phyloP scores from a whole-genome alignment of 2,329 filamentous ascomycete genomes.

The Monilinia aucupariae region DNA sequence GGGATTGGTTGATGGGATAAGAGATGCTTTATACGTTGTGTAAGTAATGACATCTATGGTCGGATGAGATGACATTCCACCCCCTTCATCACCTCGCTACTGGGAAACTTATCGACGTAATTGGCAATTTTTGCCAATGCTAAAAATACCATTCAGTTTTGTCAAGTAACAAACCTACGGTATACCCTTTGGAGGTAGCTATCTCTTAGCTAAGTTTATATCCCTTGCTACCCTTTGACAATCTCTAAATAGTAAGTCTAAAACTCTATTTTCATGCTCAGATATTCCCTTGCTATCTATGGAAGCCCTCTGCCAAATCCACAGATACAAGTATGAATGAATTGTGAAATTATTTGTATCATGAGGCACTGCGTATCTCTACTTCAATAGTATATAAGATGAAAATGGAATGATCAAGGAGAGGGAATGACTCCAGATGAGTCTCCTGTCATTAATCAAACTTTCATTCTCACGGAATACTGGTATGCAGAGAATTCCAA shows the following conservation, averaged over 20 bases:
- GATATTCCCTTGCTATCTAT: background rate
- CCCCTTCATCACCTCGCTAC: constrained; percentile 5
- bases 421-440: background rate
- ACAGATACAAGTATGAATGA: background rate
- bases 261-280: background rate
- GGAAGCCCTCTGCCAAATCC: too few relatives aligned
- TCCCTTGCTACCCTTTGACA: background rate
- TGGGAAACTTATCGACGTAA: background rate
- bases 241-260: background rate
- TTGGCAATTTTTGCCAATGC: background rate
- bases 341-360: background rate
- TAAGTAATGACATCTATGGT: too few relatives aligned
- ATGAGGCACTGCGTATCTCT: too few relatives aligned
- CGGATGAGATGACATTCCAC: too few relatives aligned
- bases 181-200: background rate
- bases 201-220: too few relatives aligned
- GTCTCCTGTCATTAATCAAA: background rate
- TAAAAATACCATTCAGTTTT: background rate
- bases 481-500: background rate
- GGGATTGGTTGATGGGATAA: background rate
- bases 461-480: background rate
- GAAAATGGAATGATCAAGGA: background rate
- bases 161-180: background rate
- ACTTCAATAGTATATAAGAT: too few relatives aligned
- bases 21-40: background rate